Percentiles rank a stretch among this genome's conserved stretches.
Evolutionary conservation across 306 rosid genomes (phyloP).

Genomic region (Corylus americana): DNA sequence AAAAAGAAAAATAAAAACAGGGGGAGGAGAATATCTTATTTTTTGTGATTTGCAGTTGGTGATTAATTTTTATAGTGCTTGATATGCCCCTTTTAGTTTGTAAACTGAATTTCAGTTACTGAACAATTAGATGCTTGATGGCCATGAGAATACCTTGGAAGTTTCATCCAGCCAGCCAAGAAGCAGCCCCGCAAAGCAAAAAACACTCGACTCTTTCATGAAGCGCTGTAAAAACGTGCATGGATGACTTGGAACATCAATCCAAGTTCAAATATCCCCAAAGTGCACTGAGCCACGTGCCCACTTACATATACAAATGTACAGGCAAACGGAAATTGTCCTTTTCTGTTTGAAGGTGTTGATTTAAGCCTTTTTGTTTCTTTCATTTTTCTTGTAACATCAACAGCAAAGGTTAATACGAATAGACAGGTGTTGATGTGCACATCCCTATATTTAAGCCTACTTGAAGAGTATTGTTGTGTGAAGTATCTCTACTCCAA

Average conservation of each 20-base stretch:
- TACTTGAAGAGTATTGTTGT: neutral
- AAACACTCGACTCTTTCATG: slow-evolving; percentile 61
- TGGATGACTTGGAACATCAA: slow-evolving; percentile 36
- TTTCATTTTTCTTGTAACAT: neutral
- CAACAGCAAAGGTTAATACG: neutral
- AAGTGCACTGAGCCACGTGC: slow-evolving; percentile 31
- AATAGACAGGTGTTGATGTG: neutral
- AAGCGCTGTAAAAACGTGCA: slow-evolving; percentile 51
- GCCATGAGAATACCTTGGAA: slow-evolving; percentile 75
- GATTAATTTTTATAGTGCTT: neutral
- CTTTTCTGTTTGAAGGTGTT: neutral
- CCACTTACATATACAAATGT: neutral
- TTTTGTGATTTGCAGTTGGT: neutral
- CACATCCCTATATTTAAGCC: neutral
- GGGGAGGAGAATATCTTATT: neutral
- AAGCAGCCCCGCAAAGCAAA: slow-evolving; percentile 76
- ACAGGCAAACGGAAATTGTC: slow-evolving; percentile 1
- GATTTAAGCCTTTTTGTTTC: neutral
- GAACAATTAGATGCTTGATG: slow-evolving; percentile 81
- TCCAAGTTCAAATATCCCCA: slow-evolving; percentile 54
- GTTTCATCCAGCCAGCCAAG: slow-evolving; percentile 48
- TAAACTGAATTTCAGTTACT: slow-evolving; percentile 23
- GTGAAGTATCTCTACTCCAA: neutral
- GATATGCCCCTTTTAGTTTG: slow-evolving; percentile 16
- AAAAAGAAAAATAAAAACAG: neutral